These are phyloP conservation scores for Curvularia sp. DNA, from an alignment of 2,329 filamentous ascomycete genomes.

Conservation along the genomic window DNA sequence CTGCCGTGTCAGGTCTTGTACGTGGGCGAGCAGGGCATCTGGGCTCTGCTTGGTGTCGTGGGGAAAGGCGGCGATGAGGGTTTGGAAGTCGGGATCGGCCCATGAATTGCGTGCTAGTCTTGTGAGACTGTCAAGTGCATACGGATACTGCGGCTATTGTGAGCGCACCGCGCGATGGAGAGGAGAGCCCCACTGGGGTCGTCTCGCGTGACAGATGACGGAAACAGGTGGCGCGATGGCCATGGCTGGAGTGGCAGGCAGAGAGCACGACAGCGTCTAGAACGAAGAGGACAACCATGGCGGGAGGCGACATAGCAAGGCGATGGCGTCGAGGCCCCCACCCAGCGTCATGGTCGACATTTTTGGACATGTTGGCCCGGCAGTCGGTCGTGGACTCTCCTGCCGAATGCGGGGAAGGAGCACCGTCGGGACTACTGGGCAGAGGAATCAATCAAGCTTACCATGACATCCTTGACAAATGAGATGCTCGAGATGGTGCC, in stretches of 20 bases:
- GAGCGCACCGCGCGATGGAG: conserved; percentile 32
- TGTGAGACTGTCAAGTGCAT: conserved; percentile 72
- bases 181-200: conserved; percentile 17
- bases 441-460: conserved; percentile 57
- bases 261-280: conserved; percentile 22
- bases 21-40: conserved; percentile 68
- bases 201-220: conserved; percentile 41
- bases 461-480: conserved; percentile 82
- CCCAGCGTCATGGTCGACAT: conserved; percentile 31
- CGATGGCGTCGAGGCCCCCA: conserved; percentile 29
- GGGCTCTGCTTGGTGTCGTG: conserved; percentile 66
- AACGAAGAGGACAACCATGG: conserved; percentile 22
- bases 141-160: conserved; percentile 70
- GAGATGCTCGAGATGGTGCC: conserved; percentile 83
- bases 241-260: conserved; percentile 27
- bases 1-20: conserved; percentile 71
- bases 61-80: conserved; percentile 76
- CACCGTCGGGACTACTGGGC: conserved; percentile 16
- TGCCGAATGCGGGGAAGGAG: conserved; percentile 42
- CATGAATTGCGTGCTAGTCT: conserved; percentile 70
- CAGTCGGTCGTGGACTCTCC: conserved; percentile 26
- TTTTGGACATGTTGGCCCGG: conserved; percentile 30
- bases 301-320: conserved; percentile 38
- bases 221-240: conserved; percentile 28
- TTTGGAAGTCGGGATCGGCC: conserved; percentile 68